phyloP scores from a whole-genome alignment of 2,329 filamentous ascomycete species.

The Chaetomiaceae sp. region DNA sequence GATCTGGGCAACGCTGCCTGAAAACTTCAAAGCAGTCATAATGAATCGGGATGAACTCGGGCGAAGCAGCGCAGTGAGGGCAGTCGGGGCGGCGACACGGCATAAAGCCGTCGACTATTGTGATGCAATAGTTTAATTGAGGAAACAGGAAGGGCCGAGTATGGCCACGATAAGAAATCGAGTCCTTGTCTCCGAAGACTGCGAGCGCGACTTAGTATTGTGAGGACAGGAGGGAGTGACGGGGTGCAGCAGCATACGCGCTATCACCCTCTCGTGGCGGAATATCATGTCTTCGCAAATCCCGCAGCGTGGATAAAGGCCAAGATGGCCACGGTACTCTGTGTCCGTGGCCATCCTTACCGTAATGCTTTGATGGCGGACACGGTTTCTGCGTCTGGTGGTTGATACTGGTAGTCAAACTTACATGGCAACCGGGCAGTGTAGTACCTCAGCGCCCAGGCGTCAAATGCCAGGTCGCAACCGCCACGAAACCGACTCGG shows the following conservation, averaged over 20 bases:
- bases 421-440: no score
- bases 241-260: not conserved
- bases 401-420: no score
- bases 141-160: constrained; percentile 2
- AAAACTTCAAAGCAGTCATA: not conserved
- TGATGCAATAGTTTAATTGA: not conserved
- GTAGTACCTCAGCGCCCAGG: no score
- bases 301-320: not conserved
- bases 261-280: constrained; percentile 3
- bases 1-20: not conserved
- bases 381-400: no score
- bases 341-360: no score
- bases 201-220: not conserved
- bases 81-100: not conserved
- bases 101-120: not conserved
- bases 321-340: not conserved
- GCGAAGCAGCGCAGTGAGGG: not conserved
- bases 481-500: no score
- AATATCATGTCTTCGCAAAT: constrained; percentile 4
- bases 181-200: constrained; percentile 4
- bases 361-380: no score
- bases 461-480: no score
- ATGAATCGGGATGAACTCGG: not conserved
- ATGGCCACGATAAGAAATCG: not conserved
- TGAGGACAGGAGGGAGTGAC: not conserved